Base-by-base conservation (phyloP, 2,329 filamentous ascomycete species). In the Cadophora sp. region DNA sequence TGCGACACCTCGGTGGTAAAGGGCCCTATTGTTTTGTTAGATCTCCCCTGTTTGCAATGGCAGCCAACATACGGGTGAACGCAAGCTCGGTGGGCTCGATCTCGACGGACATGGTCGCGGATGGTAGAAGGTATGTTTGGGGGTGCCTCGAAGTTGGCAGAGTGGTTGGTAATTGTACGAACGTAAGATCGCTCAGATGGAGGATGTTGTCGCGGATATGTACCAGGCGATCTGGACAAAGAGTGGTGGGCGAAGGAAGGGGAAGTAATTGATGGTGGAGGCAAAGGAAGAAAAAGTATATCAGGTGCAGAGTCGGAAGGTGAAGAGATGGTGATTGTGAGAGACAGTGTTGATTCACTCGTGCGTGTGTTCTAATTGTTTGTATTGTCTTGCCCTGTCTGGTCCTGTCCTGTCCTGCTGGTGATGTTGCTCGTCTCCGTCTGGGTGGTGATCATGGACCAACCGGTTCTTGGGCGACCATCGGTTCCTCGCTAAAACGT, bases 1-100 rank as follows among this genome's bases (percentile, higher is more conserved):
- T 89, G 87, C 74, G 87, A 81, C 68, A 91, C 88, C 80, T 91
- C 89, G 64, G 83, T 80, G 69, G 86, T 89, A 76, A 91, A 90
- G 61, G 89, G 89, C 70, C 89, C 89, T 91, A 73, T 69, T 56
- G 18, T 51, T 33, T 59, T 33, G 61, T 73, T 59, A 74, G 69
- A 65, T 59, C 50, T n/a, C 41, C 22, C 24, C 24, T 41, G 50
- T 33, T 50, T 27, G 59, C 62, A 58, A 67, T 64, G 24, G 30
- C 60, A 68, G 47, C 64, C 64, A 13, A 85, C 91, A 78, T 85
- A 98, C 96, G 92, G 82, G 90, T 91, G 83, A 99, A 99, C 83
- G 89, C 92, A 79, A 99, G 89, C 87, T 98, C 96, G 74, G 87
- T 81, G 68, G 95, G 96, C 76, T 96, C 90, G 78, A 99, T 92